phyloP scores from a whole-genome alignment of 495 filamentous ascomycete species.

The Xylaria sp. region DNA sequence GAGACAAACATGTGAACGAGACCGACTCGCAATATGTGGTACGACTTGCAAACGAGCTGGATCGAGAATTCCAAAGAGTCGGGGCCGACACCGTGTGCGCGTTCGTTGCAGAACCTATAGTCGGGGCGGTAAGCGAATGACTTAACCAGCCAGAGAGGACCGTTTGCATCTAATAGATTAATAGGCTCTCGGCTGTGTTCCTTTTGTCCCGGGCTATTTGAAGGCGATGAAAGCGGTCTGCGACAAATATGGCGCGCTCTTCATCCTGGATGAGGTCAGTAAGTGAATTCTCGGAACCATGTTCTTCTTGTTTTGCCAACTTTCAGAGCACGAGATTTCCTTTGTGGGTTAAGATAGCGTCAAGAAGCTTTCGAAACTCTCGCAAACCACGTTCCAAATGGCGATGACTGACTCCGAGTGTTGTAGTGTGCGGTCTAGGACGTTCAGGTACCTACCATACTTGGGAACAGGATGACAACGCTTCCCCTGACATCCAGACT shows the following conservation, averaged over 20 bases:
- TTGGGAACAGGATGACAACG: slow-evolving; percentile 60
- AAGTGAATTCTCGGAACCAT: too few species aligned
- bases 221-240: slow-evolving; percentile 68
- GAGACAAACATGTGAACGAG: slow-evolving; percentile 45
- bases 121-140: slow-evolving; percentile 42
- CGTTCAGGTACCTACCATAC: slow-evolving; percentile 65
- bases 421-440: slow-evolving; percentile 75
- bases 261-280: slow-evolving; percentile 76
- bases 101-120: slow-evolving; percentile 69
- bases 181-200: slow-evolving; percentile 71
- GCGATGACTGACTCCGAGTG: too few species aligned
- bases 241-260: slow-evolving; percentile 67
- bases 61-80: slow-evolving; percentile 69
- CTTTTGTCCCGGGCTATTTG: slow-evolving; percentile 68
- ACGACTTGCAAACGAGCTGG: slow-evolving; percentile 64
- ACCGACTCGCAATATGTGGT: slow-evolving; percentile 53
- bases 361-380: too few species aligned
- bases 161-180: slow-evolving; percentile 33
- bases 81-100: slow-evolving; percentile 71
- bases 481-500: slow-evolving; percentile 61
- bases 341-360: too few species aligned
- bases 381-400: too few species aligned
- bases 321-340: too few species aligned
- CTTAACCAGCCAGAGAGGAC: neutral
- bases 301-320: too few species aligned